Base-by-base conservation (phyloP, 257 asterid species). In the Scutellaria barbata region DNA sequence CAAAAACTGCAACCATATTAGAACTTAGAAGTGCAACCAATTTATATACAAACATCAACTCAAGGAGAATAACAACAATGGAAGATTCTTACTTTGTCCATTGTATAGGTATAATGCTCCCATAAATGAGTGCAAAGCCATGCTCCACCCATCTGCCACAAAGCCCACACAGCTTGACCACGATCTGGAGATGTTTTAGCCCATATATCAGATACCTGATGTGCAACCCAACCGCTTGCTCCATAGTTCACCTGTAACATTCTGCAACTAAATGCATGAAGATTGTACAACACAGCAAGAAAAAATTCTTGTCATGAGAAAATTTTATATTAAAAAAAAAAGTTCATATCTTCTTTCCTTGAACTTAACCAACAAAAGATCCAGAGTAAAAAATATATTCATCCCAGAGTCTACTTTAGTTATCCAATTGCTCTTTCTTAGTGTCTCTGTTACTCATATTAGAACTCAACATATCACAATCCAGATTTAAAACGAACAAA, bases 131-230 rank as follows among this genome's bases (percentile, higher is more conserved):
- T 87, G 67, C 85, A 85, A 40, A 88, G 89, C 97, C 97, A 90
- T 8, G 95, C 90, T 73, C 96, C 97, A 20, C 96, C 95, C 97
- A 90, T 88, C 73, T 63, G 96, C 97, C 97, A 90, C 58, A 81
- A 48, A 51, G 97, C 90, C 88, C 90, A 90, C 69, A 81, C 84
- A 1, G 92, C 84, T 41, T 84, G 61, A 35, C 94, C 90, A 13
- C 66, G 71, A 75, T 88, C 87, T 0, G 94, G 89, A 4, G 96
- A 85, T 50, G 97, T 80, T 80, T 90, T 90, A 7, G 96, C 92
- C 97, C 96, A 90, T 73, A 87, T 61, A 76, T 90, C 96, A 22
- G 97, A 82, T 40, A 85, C 84, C 66, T 89, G 95, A 87, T 90
- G 97, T 8, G 86, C 88, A 72, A 90, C 96, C 97, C 97, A 90